phyloP scores from a whole-genome alignment of 768 basidiomycete species.

The Gloeopeniophorella convolvens region DNA sequence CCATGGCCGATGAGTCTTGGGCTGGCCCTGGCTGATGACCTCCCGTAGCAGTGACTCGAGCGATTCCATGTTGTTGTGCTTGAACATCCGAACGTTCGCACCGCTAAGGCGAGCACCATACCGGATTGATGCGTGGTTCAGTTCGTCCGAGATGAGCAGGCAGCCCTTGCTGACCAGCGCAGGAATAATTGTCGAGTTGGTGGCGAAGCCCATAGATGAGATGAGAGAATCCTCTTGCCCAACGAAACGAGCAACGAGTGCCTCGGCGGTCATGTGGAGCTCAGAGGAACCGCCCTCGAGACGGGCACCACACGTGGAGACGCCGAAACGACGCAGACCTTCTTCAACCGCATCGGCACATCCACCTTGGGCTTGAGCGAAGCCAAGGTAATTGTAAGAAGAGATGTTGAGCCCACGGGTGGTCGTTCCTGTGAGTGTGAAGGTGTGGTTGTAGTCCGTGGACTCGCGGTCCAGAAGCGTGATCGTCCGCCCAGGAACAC shows the following conservation, averaged over 20 bases:
- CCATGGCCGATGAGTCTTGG: conserved; percentile 98
- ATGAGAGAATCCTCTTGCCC: conserved; percentile 89
- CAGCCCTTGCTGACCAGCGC: conserved; percentile 87
- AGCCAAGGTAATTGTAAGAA: conserved; percentile 98
- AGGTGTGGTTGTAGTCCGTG: conserved; percentile 72
- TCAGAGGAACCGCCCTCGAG: conserved; percentile 85
- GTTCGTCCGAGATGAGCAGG: conserved; percentile 92
- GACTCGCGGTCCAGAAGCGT: conserved; percentile 78
- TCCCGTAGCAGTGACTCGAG: conserved; percentile 81
- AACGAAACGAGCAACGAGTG: conserved; percentile 83
- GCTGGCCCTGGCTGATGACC: conserved; percentile 94
- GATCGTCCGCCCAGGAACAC: conserved; percentile 93
- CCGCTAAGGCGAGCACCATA: conserved; percentile 87
- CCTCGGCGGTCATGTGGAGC: conserved; percentile 73
- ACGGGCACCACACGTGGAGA: conserved; percentile 69
- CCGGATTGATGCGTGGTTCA: conserved; percentile 94
- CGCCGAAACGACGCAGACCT: conserved; percentile 71
- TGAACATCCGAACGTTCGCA: conserved; percentile 87
- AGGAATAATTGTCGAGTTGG: conserved; percentile 90
- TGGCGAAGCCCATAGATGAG: conserved; percentile 94
- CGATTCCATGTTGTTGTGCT: conserved; percentile 89
- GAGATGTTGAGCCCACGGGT: conserved; percentile 94
- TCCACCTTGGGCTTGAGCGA: conserved; percentile 87
- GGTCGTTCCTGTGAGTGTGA: conserved; percentile 66
- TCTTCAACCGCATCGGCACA: conserved; percentile 95